Base-by-base conservation (phyloP, 2,329 filamentous ascomycete genomes). In the Trichoderma sp. region DNA sequence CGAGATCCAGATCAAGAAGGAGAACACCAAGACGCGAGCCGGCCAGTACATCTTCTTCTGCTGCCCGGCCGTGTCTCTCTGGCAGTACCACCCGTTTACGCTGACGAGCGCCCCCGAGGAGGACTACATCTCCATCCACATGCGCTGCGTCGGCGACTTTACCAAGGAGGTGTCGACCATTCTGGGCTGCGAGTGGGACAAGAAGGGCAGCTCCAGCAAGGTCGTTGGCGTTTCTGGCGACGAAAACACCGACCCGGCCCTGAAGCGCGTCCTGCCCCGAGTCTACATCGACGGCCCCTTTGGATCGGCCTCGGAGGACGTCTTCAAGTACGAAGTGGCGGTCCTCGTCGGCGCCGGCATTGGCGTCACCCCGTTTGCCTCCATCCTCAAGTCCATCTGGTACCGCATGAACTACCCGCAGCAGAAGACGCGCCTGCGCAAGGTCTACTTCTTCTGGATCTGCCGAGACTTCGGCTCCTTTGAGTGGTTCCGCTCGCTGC, bases 381-480 rank as follows among this genome's bases (percentile, higher is more conserved):
- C 91, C 0, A 94, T 95, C 74, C 85, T 95, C 76, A 96, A 96
- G 84, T 94, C 91, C 65, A 95, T 96, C 81, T 96, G 93, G 93
- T 96, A 96, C 83, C 89, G 92, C 60, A 94, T 95, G 90, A 95
- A 94, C 84, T 94, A 93, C 80, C 91, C 91, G 3, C 90, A 92
- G 78, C 88, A 90, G 79, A 91, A 91, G 81, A 94, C 91, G 3
- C 86, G 91, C 4, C 85, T 96, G 54, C 86, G 90, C 76, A 96
- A 96, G 80, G 92, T 96, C 28, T 96, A 96, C 83, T 96, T 96
- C 83, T 94, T 96, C 86, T 96, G 93, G 93, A 90, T 96, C 71
- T 95, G 92, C 84, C 87, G 92, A 79, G 92, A 96, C 79, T 95
- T 95, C 76, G 92, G 90, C 39, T 93, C 91, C 0, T 94, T 96